Evolutionary conservation across 208 protist genomes (phyloP).

Genomic region (Wallacemonas sp.): DNA sequence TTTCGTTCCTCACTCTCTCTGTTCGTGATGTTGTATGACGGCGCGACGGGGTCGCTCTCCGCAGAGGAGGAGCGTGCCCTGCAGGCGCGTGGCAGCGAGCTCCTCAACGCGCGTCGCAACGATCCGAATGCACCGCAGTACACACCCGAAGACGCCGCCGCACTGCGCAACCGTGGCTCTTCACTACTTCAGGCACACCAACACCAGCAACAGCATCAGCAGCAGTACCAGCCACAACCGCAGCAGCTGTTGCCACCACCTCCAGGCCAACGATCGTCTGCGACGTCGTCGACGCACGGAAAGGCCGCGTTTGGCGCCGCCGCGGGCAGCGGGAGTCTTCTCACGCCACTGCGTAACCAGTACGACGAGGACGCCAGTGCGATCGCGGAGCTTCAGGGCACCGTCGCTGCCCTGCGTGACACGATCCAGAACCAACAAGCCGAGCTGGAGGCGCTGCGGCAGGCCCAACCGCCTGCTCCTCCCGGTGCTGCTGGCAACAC

Average conservation of each 20-base stretch:
- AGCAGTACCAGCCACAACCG: not conserved
- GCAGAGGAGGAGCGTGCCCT: conserved; percentile 27
- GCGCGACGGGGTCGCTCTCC: conserved; percentile 11
- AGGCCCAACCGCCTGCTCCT: not conserved
- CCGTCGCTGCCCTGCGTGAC: not conserved
- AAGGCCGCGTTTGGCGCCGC: not conserved
- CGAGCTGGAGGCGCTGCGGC: conserved; percentile 20
- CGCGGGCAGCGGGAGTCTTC: not conserved
- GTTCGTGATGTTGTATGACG: conserved; percentile 8
- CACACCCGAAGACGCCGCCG: conserved; percentile 31
- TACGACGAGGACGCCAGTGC: not conserved
- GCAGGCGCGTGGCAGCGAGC: conserved; percentile 38
- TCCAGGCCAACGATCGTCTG: not conserved
- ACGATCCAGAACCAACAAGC: not conserved
- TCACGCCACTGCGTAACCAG: not conserved
- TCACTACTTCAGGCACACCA: conserved; percentile 25
- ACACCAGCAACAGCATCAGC: conserved; percentile 8
- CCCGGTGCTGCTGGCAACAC: too few species aligned
- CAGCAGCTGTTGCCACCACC: too few species aligned
- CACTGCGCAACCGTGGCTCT: conserved; percentile 29
- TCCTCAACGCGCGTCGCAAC: conserved; percentile 33
- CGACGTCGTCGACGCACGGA: not conserved
- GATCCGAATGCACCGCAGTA: conserved; percentile 16
- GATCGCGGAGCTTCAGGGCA: conserved; percentile 8
- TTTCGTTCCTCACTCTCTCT: conserved; percentile 9